These are phyloP conservation scores for Phytophthora sp. DNA, from an alignment of 352 stramenopile genomes.

Conservation along the genomic window DNA sequence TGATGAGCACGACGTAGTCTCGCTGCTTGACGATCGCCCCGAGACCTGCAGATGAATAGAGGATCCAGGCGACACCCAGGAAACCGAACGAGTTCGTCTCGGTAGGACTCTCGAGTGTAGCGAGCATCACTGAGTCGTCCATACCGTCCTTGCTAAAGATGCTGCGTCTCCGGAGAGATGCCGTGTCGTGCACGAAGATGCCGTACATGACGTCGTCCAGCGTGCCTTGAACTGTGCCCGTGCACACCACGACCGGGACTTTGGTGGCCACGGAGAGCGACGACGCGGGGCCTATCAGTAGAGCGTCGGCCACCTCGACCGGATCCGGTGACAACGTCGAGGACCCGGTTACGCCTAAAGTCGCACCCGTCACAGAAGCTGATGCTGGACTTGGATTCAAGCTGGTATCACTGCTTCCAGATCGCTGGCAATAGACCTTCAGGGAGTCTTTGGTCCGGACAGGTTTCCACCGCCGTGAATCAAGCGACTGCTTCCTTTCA, in stretches of 20 bases:
- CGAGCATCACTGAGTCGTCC: slow-evolving; percentile 49
- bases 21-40: slow-evolving; percentile 39
- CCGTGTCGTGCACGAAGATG: slow-evolving; percentile 45
- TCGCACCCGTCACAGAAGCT: neutral
- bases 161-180: slow-evolving; percentile 38
- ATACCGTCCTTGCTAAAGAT: slow-evolving; percentile 43
- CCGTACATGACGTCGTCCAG: slow-evolving; percentile 67
- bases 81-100: slow-evolving; percentile 50
- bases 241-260: slow-evolving; percentile 42
- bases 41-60: slow-evolving; percentile 42
- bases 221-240: slow-evolving; percentile 43
- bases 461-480: slow-evolving; percentile 44
- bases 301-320: slow-evolving; percentile 4
- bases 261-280: slow-evolving; percentile 49
- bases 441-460: slow-evolving; percentile 37
- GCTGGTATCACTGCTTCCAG: neutral
- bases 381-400: neutral
- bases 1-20: slow-evolving; percentile 49
- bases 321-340: slow-evolving; percentile 25
- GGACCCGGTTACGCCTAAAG: slow-evolving; percentile 1
- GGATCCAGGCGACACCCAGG: slow-evolving; percentile 52
- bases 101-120: slow-evolving; percentile 43
- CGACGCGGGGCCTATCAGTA: slow-evolving; percentile 54
- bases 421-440: slow-evolving; percentile 49
- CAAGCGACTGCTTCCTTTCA: slow-evolving; percentile 28